Evolutionary conservation across 1,139 yeast genomes (phyloP), one percentile per base, ranked within the genome.

Genomic region (Suzukiozyma palmioleophila): DNA sequence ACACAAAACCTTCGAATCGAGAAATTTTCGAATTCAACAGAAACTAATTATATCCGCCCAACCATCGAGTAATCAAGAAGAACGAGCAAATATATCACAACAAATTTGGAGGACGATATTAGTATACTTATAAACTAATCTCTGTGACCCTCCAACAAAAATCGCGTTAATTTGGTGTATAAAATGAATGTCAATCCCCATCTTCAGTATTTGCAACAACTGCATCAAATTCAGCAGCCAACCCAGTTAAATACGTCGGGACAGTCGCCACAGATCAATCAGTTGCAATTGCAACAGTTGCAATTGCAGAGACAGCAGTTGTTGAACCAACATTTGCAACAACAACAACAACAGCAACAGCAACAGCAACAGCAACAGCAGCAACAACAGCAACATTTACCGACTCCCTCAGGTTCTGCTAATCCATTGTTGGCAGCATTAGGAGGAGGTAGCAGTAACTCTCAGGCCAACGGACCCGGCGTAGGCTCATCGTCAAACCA

Each of bases 221-320:
- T 48, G 47, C 60, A 56, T 37, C 66, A 57, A 47, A 48, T 52
- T 43, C 66, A 56, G 36, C 68, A 51, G 46, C 67, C 55, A 34
- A 58, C 52, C 21, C 63, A 48, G 41, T 51, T 52, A 33, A 54
- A 47, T 39, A 48, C 53, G 15, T 39, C 49, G 25, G 54, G 58
- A 14, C 69, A 62, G 41, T 64, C 73, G 31, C 73, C 74, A 1
- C 75, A 64, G 47, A 52, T 68, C 32, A 47, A 66, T 2, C 74
- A 64, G 43, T 49, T 66, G 28, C 74, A 66, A 43, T 55, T 63
- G 46, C 68, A 59, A 35, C 69, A 66, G 39, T 64, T 66, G 38
- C 73, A 69, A 44, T 66, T 69, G 42, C 72, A 65, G 44, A 60
- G 69, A 46, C 73, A 68, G 43, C 73, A 66, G 45, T 47, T 64